Percentiles rank a stretch among this genome's conserved stretches.
Conservation (phyloP, 106 monocot species). For the Acorus gramineus region DNA sequence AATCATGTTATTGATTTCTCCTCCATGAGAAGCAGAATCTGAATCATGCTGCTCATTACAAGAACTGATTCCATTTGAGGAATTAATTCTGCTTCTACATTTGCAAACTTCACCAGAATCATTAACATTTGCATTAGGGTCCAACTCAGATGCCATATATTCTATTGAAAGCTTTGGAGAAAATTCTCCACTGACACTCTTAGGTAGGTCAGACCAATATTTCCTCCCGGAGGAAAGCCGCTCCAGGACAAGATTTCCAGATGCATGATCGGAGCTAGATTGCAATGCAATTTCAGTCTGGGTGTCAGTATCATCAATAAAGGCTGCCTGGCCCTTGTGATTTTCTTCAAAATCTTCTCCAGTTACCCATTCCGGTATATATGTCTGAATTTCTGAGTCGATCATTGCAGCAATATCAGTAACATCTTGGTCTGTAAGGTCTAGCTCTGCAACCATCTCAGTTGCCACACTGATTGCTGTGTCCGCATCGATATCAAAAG, state of each 20-base stretch:
- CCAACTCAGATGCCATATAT: slow-evolving; percentile 8
- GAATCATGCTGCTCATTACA: neutral
- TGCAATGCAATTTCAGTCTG: slow-evolving; percentile 28
- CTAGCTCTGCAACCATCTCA: slow-evolving; percentile 58
- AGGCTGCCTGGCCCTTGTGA: slow-evolving; percentile 4
- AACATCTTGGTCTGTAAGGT: slow-evolving; percentile 59
- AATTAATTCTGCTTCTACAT: slow-evolving; percentile 2
- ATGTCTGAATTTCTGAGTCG: slow-evolving; percentile 50
- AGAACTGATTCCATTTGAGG: neutral
- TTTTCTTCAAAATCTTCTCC: slow-evolving; percentile 8
- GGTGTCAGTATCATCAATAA: slow-evolving; percentile 13
- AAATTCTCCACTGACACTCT: slow-evolving; percentile 9
- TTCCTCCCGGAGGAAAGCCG: slow-evolving; percentile 51
- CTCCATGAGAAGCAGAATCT: neutral
- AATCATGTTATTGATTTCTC: too few relatives aligned
- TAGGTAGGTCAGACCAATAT: slow-evolving; percentile 69
- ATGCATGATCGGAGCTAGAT: slow-evolving; percentile 10
- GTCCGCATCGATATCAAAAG: slow-evolving; percentile 63
- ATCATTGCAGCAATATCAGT: slow-evolving; percentile 67
- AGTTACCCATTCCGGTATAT: slow-evolving; percentile 46
- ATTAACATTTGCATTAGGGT: slow-evolving; percentile 3
- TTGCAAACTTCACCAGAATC: slow-evolving; percentile 6
- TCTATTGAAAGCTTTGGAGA: neutral
- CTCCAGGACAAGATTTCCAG: slow-evolving; percentile 32
- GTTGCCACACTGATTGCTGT: slow-evolving; percentile 57